phyloP scores from a whole-genome alignment of 1,139 yeast species.

The Blastobotrys ciferrii region DNA sequence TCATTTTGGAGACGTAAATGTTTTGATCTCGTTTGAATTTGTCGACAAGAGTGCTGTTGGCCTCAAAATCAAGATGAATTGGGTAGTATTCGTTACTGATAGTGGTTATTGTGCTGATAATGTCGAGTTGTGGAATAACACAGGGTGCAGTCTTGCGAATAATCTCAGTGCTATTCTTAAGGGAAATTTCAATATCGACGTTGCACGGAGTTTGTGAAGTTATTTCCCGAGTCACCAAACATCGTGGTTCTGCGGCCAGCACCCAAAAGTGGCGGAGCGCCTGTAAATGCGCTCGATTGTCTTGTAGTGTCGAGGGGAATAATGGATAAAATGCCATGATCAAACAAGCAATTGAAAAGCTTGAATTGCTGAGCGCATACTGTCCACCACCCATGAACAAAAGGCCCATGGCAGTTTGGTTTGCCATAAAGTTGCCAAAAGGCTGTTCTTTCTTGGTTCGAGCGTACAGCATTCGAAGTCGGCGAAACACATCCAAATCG shows the following conservation, averaged over 20 bases:
- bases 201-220: conserved; percentile 43
- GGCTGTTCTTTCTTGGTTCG: conserved; percentile 48
- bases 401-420: conserved; percentile 82
- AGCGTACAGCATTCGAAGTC: conserved; percentile 69
- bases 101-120: conserved; percentile 46
- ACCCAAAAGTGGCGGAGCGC: conserved; percentile 94
- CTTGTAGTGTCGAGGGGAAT: conserved; percentile 47
- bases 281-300: conserved; percentile 64
- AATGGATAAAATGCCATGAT: conserved; percentile 75
- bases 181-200: conserved; percentile 49
- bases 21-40: conserved; percentile 4
- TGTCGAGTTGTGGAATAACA: conserved; percentile 59
- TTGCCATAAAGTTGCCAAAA: conserved; percentile 76
- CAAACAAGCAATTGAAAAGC: conserved; percentile 70
- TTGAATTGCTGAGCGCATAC: conserved; percentile 66
- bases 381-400: conserved; percentile 92
- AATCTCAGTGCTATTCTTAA: conserved; percentile 39
- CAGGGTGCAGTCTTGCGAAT: conserved; percentile 54
- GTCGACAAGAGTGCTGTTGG: background rate
- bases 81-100: conserved; percentile 47
- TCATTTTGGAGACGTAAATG: conserved; percentile 5
- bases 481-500: conserved; percentile 70
- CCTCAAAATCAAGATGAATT: conserved; percentile 42
- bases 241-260: conserved; percentile 74
- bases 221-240: conserved; percentile 72